Conservation (phyloP, 805 yeast species). For the Metschnikowia lunata region DNA sequence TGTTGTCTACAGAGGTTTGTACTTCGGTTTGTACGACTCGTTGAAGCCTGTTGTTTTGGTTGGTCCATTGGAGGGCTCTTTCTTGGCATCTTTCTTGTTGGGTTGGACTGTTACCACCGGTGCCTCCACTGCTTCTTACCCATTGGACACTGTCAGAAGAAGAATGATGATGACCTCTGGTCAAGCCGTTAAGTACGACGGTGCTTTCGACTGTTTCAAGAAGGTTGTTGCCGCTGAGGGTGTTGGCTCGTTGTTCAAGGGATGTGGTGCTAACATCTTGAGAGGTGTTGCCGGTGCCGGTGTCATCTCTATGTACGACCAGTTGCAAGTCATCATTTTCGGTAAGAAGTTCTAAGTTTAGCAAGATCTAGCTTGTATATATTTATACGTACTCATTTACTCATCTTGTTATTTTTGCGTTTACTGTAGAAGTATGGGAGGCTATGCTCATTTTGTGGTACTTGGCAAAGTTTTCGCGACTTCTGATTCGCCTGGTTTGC, state of each 20-base stretch:
- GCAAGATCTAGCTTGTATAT: slow-evolving; percentile 17
- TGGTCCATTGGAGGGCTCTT: slow-evolving; percentile 92
- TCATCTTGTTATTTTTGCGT: slow-evolving; percentile 10
- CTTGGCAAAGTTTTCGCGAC: slow-evolving; percentile 1
- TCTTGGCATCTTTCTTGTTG: slow-evolving; percentile 91
- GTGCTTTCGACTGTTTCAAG: slow-evolving; percentile 90
- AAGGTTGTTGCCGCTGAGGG: slow-evolving; percentile 96
- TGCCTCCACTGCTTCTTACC: slow-evolving; percentile 98
- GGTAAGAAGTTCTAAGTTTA: slow-evolving; percentile 77
- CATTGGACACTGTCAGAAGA: slow-evolving; percentile 98
- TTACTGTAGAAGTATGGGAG: not conserved
- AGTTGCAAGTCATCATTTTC: slow-evolving; percentile 88
- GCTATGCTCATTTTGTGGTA: not conserved
- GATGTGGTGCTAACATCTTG: slow-evolving; percentile 99
- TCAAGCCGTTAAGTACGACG: slow-evolving; percentile 93
- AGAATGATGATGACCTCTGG: slow-evolving; percentile 99
- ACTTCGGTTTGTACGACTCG: slow-evolving; percentile 97
- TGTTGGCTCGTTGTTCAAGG: slow-evolving; percentile 89
- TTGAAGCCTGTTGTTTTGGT: slow-evolving; percentile 90
- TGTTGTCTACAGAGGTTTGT: slow-evolving; percentile 97
- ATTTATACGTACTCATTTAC: slow-evolving; percentile 16
- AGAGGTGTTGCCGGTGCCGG: slow-evolving; percentile 99
- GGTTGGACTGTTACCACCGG: slow-evolving; percentile 98
- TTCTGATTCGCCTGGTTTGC: slow-evolving; percentile 3
- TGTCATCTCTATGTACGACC: slow-evolving; percentile 97